Conservation (phyloP, 2,329 filamentous ascomycete species). For the Colletotrichum tabaci region DNA sequence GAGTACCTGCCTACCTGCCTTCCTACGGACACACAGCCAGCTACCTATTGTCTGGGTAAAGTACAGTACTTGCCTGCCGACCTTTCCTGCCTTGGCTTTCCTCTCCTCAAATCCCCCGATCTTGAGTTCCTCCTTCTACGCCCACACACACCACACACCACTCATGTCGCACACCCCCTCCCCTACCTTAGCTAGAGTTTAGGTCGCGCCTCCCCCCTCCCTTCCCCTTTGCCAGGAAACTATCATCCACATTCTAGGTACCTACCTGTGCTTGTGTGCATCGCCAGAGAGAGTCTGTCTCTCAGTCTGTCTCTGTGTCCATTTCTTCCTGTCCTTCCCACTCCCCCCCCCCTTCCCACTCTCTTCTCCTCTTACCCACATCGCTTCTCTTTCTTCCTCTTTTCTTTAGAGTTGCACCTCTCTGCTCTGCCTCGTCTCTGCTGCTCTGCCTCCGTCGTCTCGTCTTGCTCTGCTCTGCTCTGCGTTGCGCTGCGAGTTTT, state of each 20-base stretch:
- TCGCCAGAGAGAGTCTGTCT: constrained; percentile 44
- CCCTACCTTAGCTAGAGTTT: constrained; percentile 15
- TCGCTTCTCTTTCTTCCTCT: constrained; percentile 35
- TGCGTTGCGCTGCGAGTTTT: constrained; percentile 39
- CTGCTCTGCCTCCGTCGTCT: constrained; percentile 49
- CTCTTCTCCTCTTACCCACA: constrained; percentile 41
- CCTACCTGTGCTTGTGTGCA: constrained; percentile 3
- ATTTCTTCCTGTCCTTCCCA: constrained; percentile 49
- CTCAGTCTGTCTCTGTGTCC: constrained; percentile 50
- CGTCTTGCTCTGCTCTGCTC: constrained; percentile 41
- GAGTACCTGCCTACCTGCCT: constrained; percentile 7
- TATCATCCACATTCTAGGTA: constrained; percentile 27
- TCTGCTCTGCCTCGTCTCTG: constrained; percentile 49
- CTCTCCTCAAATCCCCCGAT: background rate
- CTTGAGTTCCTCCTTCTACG: background rate
- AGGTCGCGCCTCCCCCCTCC: constrained; percentile 19
- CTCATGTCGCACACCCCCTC: constrained; percentile 3
- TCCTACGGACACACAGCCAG: background rate
- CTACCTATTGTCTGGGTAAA: too few species aligned
- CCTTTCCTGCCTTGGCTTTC: too few species aligned
- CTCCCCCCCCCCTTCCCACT: constrained; percentile 43
- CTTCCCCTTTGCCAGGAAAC: constrained; percentile 9
- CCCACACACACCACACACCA: background rate
- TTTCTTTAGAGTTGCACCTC: constrained; percentile 43
- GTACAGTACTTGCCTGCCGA: background rate